phyloP scores from a whole-genome alignment of 768 basidiomycete genomes.

The Rhodotorula kratochvilovae region DNA sequence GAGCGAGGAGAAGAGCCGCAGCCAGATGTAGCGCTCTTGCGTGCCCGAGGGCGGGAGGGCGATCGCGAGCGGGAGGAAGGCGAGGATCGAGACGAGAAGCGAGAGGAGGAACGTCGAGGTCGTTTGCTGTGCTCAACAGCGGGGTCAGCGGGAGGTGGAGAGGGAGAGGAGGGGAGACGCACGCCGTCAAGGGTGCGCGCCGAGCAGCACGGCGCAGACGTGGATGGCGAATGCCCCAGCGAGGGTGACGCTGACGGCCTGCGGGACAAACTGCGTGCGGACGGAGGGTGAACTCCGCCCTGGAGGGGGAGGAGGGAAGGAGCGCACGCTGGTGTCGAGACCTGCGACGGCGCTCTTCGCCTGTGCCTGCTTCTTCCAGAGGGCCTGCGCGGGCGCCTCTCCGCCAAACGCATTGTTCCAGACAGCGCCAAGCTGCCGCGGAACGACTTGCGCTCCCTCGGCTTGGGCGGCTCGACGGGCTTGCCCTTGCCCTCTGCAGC shows the following conservation, averaged over 20 bases:
- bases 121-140: conserved; percentile 51
- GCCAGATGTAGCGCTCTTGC: conserved; percentile 67
- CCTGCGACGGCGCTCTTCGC: not conserved
- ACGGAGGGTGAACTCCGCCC: not conserved
- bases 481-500: not conserved
- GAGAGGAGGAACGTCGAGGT: conserved; percentile 65
- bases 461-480: no score
- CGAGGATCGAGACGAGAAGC: conserved; percentile 62
- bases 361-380: not conserved
- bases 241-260: conserved; percentile 49
- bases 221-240: conserved; percentile 55
- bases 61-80: conserved; percentile 56
- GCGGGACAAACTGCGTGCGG: conserved; percentile 19
- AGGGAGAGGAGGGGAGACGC: conserved; percentile 41
- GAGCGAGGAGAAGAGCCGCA: conserved; percentile 73
- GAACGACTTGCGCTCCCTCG: not conserved
- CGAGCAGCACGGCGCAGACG: conserved; percentile 61
- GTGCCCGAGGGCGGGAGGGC: conserved; percentile 63
- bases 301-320: no score
- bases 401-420: conserved; percentile 2
- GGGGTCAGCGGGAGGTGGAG: conserved; percentile 49
- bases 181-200: conserved; percentile 64
- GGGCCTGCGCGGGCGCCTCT: conserved; percentile 15
- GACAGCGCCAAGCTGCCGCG: conserved; percentile 10
- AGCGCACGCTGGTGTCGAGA: conserved; percentile 19